Conservation (phyloP, 805 yeast genomes). For the Lipomyces yamanashiensis region DNA sequence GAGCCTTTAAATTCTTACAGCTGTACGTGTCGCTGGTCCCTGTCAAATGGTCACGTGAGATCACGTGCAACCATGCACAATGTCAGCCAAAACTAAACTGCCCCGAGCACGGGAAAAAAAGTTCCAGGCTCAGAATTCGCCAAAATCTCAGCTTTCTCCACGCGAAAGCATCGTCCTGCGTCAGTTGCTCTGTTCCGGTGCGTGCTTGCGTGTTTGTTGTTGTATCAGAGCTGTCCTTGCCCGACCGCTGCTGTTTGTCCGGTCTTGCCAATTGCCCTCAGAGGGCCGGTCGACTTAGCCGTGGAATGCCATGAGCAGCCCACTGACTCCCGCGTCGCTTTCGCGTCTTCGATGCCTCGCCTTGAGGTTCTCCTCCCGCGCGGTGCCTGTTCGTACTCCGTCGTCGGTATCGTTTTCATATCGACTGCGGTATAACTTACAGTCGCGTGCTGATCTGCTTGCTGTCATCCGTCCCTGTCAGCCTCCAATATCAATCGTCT, state of each 20-base stretch:
- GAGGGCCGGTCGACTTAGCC: background rate
- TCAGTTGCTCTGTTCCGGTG: background rate
- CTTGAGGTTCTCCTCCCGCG: background rate
- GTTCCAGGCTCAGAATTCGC: background rate
- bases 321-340: slow-evolving; percentile 12
- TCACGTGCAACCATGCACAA: background rate
- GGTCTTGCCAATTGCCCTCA: background rate
- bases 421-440: background rate
- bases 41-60: background rate
- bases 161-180: background rate
- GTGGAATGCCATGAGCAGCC: slow-evolving; percentile 6
- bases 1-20: no score
- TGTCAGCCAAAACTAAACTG: background rate
- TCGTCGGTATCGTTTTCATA: background rate
- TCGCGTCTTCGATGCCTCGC: slow-evolving; percentile 5
- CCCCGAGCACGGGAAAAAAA: background rate
- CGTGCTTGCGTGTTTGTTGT: background rate
- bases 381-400: background rate
- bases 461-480: background rate
- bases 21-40: background rate
- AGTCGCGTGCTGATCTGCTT: background rate
- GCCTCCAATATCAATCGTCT: background rate
- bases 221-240: background rate
- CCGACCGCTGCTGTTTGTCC: background rate
- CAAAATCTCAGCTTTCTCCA: background rate